A percentile compares a stretch with the other conserved stretches of the same genome.
Conservation (phyloP, 768 basidiomycete species). For the Tricholoma flavovirens region DNA sequence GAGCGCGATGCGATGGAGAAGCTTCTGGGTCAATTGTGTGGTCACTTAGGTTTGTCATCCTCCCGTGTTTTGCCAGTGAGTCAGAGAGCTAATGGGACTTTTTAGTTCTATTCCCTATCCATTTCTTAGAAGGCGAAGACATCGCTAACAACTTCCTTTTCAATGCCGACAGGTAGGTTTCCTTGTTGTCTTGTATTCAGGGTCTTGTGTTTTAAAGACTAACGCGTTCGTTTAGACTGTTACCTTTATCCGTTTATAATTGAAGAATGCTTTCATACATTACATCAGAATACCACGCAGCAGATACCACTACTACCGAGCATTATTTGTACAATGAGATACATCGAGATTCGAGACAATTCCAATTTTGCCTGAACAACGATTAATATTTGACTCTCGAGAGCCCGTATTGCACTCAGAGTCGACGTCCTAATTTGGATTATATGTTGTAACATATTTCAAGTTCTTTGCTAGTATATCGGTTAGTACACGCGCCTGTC, state of each 20-base stretch:
- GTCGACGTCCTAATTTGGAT: too few relatives aligned
- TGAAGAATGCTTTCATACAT: background rate
- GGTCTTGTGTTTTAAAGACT: background rate
- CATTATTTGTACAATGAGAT: background rate
- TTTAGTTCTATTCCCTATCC: slow-evolving; percentile 75
- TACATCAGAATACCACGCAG: background rate
- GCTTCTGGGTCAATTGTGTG: slow-evolving; percentile 66
- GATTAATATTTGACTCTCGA: too few relatives aligned
- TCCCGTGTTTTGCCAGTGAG: background rate
- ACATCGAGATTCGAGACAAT: background rate
- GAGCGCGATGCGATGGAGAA: slow-evolving; percentile 90
- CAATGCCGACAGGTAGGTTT: slow-evolving; percentile 69
- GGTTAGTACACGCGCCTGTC: slow-evolving; percentile 13
- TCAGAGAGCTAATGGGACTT: slow-evolving; percentile 1
- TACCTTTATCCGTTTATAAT: slow-evolving; percentile 73
- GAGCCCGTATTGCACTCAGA: too few relatives aligned
- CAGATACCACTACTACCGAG: background rate
- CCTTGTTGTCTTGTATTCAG: slow-evolving; percentile 4
- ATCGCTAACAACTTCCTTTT: slow-evolving; percentile 90
- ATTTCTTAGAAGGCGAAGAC: slow-evolving; percentile 93
- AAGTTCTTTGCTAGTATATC: slow-evolving; percentile 10
- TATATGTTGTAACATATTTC: too few relatives aligned
- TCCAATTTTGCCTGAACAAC: background rate
- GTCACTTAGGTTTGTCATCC: slow-evolving; percentile 75
- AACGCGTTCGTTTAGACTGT: slow-evolving; percentile 34